Evolutionary conservation across 345 rosid species (phyloP), one percentile per base, ranked within the genome.

Genomic region (Populus pruinosa): DNA sequence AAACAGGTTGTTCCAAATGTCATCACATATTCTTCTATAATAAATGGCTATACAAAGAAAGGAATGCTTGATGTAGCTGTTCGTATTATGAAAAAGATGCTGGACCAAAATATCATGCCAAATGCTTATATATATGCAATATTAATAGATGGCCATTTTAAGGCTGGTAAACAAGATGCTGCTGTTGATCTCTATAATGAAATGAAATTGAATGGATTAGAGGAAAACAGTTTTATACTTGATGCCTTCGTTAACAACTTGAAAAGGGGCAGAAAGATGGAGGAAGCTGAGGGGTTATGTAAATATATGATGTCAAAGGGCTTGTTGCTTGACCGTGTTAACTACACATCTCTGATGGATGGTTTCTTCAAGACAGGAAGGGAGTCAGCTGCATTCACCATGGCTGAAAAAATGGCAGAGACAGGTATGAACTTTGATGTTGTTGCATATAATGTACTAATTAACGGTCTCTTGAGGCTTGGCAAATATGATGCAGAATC

Each of bases 301-400:
- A 69, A 83, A 81, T 88, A 85, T 81, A 83, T 86, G 86, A 84
- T 77, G 73, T 85, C 93, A 44, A 84, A 70, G 67, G 97, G 94
- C 59, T 65, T 93, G 84, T 79, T 70, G 31, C 88, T 87, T 79
- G 98, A 93, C 79, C 86, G 39, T 71, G 87, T 93, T 78, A 93
- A 91, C 83, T 95, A 92, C 86, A 95, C 98, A 17, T 92, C 98
- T 84, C 76, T 92, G 35, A 93, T 92, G 90, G 99, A 95, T 84
- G 92, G 90, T 63, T 88, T 90, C 85, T 93, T 93, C 79, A 95
- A 89, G 87, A 88, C 65, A 38, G 92, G 96, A 74, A 87, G 87
- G 27, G 96, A 90, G 77, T 85, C 88, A 5, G 88, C 85, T 84
- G 99, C 96, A 67, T 81, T 91, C n/a, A 77, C 71, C 67, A 82